Evolutionary conservation across 257 asterid species (phyloP), one percentile per base, ranked within the genome.

Genomic region (Nicotiana noctiflora): DNA sequence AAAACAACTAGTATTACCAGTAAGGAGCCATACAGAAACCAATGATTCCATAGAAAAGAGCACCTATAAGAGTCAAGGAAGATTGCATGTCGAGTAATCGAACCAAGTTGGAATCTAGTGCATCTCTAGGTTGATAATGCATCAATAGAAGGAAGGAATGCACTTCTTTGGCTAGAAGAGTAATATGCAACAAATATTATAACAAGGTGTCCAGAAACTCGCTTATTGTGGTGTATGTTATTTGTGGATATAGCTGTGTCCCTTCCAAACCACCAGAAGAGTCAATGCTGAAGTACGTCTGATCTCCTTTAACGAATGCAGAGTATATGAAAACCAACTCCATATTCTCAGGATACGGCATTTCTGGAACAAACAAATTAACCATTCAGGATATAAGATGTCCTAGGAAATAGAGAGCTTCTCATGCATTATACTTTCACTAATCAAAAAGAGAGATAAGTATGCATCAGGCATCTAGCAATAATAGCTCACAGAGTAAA

Each of bases 261-360:
- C 97, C 98, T 78, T 94, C 98, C 23, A 86, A 89, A 55, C 93
- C 96, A 32, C 86, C 88, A 0, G 90, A 77, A 46, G 93, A 77
- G 67, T 82, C 85, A 19, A 92, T 81, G 79, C 84, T 89, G 53
- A 88, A 93, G 85, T 92, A 89, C 9, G 94, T 91, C 37, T 91
- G 97, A 81, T 93, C 97, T 32, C 99, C 99, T 88, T 93, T 91
- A 9, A 95, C 94, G 68, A 93, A 93, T 21, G 81, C 93, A 0
- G 97, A 89, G 89, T 92, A 93, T 80, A 93, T 85, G 88, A 95
- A 93, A 18, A 95, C 91, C 95, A 90, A 81, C 82, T 87, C 92
- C 97, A 91, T 87, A 83, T 89, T 91, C 80, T 92, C 90, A 6
- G 96, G 99, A 81, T 92, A 91, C 37, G 91, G 95, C 63, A 91